Base-by-base conservation (phyloP, 2,329 filamentous ascomycete species). In the Fusarium tjaetaba region DNA sequence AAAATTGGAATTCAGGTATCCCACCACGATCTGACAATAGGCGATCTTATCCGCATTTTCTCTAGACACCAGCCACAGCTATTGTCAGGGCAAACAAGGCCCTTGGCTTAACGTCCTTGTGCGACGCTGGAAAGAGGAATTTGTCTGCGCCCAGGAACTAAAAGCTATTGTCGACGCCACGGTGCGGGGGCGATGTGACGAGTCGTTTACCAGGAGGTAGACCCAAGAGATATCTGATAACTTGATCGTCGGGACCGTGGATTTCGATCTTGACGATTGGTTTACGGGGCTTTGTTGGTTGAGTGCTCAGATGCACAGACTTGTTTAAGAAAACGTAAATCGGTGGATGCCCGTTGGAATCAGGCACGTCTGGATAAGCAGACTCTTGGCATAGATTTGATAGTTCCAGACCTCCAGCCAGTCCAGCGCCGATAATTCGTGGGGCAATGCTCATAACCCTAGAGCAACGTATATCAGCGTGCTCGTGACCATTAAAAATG, bases 401-500 rank as follows among this genome's bases (percentile, higher is more conserved):
- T 28, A 7, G 26, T 24, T 55, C 52, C 8, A 41, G 36, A 55
- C 24, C 18, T 15, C 11, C 11, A 53, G 14, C n/a, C 49, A 4
- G 0, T 5, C n/a, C 0, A 3, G 14, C 14, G 20, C 5, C 3
- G 7, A 9, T n/a, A 18, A 30, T 30, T 52, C 11, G 48, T 36
- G 38, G n/a, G 18, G 18, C 6, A 7, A 18, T 16, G 4, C 3
- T 18, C 7, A 32, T 4, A 2, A 11, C 4, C 10, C 10, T 4
- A 11, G 24, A 15, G 14, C 14, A 30, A 48, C 0, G 4, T 9
- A 30, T 32, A 14, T 16, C 18, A 5, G 15, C 28, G 28, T 32
- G 16, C 48, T 24, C 4, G 0, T 18, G 5, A 2, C 11, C 11
- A 22, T 32, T 0, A 3, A 4, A n/a, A 32, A 49, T 13, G 0